Conservation (phyloP, 2,329 filamentous ascomycete species). For the Fusarium staphyleae region DNA sequence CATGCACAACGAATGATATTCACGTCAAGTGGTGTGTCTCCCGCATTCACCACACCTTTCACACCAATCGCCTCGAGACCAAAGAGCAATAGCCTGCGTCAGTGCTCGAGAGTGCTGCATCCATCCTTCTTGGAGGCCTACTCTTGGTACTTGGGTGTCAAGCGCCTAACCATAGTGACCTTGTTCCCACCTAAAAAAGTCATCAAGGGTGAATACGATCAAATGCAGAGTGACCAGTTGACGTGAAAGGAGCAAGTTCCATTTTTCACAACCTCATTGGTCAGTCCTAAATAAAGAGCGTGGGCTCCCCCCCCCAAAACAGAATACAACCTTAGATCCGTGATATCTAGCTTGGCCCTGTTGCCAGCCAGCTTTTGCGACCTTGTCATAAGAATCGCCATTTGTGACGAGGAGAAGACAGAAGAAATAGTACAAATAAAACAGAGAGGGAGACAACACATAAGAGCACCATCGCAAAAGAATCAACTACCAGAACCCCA, state of each 20-base stretch:
- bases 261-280: conserved; percentile 36
- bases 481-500: conserved; percentile 34
- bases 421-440: conserved; percentile 38
- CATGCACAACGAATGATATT: no score
- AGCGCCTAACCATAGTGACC: not conserved
- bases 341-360: conserved; percentile 16
- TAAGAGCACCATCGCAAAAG: conserved; percentile 11
- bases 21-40: not conserved
- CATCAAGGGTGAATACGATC: not conserved
- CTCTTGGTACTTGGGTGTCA: not conserved
- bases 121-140: not conserved
- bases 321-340: conserved; percentile 21
- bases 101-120: not conserved
- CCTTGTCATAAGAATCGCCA: conserved; percentile 9
- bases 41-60: not conserved
- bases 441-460: conserved; percentile 31
- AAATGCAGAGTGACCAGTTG: not conserved
- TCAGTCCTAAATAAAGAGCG: conserved; percentile 40
- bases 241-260: conserved; percentile 23
- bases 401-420: conserved; percentile 26
- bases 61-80: not conserved
- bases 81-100: not conserved
- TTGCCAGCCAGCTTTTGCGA: conserved; percentile 11
- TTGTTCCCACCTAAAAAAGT: not conserved
- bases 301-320: conserved; percentile 32